A percentile compares a stretch with the other conserved stretches of the same genome.
Conservation (phyloP, 2,329 filamentous ascomycete species). For the Dactylonectria macrodidyma region DNA sequence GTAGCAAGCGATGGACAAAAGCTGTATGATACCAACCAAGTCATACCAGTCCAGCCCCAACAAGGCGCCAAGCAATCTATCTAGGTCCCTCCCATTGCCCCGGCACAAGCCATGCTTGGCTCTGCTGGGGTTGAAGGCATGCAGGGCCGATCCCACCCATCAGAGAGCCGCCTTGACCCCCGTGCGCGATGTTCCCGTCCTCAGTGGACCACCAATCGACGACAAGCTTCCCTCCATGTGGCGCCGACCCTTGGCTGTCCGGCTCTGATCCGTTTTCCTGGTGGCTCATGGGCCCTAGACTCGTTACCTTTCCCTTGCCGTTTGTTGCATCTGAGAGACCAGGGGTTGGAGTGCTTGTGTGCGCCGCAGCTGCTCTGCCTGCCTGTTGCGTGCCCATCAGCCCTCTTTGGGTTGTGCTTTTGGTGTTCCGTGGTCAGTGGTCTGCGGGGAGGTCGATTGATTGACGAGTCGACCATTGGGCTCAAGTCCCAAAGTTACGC, state of each 20-base stretch:
- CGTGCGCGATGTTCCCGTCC: slow-evolving; percentile 50
- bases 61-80: not conserved
- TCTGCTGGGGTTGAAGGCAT: slow-evolving; percentile 1
- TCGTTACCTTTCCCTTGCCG: not conserved
- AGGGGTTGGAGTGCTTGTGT: slow-evolving; percentile 16
- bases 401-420: no score
- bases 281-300: slow-evolving; percentile 16
- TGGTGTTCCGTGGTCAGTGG: no score
- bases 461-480: slow-evolving; percentile 20
- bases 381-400: not conserved
- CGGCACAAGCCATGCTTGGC: not conserved
- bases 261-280: slow-evolving; percentile 32
- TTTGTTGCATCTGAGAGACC: slow-evolving; percentile 17
- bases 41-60: no score
- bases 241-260: slow-evolving; percentile 45
- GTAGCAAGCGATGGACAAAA: not conserved
- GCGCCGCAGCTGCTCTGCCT: not conserved
- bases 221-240: slow-evolving; percentile 48
- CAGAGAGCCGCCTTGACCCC: slow-evolving; percentile 47
- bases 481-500: slow-evolving; percentile 11
- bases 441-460: slow-evolving; percentile 11
- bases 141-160: slow-evolving; percentile 48
- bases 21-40: not conserved
- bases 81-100: not conserved
- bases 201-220: slow-evolving; percentile 52